These are phyloP conservation scores for Protomyces inouyei DNA, from an alignment of 1,139 yeast species.

Conservation along the genomic window DNA sequence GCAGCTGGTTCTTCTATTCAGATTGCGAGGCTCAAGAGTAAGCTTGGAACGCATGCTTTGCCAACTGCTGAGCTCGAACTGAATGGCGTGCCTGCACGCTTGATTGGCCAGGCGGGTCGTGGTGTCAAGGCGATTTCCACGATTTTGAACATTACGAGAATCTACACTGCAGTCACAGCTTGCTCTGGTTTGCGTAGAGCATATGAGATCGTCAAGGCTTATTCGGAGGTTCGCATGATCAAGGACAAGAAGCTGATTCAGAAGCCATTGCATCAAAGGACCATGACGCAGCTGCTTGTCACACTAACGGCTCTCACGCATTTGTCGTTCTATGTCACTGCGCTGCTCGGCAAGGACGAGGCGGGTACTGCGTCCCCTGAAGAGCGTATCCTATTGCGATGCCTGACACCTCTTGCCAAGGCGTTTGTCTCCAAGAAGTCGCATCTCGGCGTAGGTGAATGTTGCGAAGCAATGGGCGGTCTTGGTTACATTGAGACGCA, in stretches of 20 bases:
- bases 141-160: slow-evolving; percentile 38
- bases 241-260: background rate
- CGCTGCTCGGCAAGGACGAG: slow-evolving; percentile 37
- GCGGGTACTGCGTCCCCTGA: slow-evolving; percentile 29
- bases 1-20: slow-evolving; percentile 34
- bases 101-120: slow-evolving; percentile 36
- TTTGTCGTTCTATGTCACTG: background rate
- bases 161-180: slow-evolving; percentile 37
- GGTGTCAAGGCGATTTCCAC: slow-evolving; percentile 39
- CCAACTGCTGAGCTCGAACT: slow-evolving; percentile 40
- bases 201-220: slow-evolving; percentile 35
- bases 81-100: slow-evolving; percentile 34
- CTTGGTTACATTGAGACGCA: slow-evolving; percentile 38
- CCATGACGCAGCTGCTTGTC: background rate
- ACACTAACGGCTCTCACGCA: background rate
- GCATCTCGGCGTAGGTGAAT: slow-evolving; percentile 37
- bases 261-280: background rate
- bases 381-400: slow-evolving; percentile 34
- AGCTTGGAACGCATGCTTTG: slow-evolving; percentile 39
- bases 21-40: slow-evolving; percentile 37
- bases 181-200: slow-evolving; percentile 36
- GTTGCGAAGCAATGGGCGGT: slow-evolving; percentile 40
- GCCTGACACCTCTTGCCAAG: slow-evolving; percentile 38
- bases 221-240: background rate
- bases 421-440: slow-evolving; percentile 36